Evolutionary conservation across 2,329 filamentous ascomycete genomes (phyloP).

Genomic region (Ceratocystis lukuohia): DNA sequence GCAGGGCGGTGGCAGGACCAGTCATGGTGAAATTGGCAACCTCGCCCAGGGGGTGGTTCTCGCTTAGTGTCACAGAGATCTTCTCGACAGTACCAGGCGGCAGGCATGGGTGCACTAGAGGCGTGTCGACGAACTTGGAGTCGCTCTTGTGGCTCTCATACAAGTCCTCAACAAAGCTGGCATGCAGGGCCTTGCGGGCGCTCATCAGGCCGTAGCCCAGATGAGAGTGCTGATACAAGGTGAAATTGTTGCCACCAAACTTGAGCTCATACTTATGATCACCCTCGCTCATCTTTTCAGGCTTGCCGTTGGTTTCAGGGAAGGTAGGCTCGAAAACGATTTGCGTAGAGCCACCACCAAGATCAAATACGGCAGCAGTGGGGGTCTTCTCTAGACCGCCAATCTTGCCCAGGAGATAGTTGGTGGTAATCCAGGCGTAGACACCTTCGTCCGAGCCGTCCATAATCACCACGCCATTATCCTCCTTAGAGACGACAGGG

Average conservation of each 20-base stretch:
- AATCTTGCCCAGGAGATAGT: slow-evolving; percentile 97
- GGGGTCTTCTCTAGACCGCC: slow-evolving; percentile 79
- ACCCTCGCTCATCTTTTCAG: slow-evolving; percentile 72
- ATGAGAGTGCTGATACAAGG: slow-evolving; percentile 95
- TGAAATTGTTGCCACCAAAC: slow-evolving; percentile 83
- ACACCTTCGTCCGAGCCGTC: slow-evolving; percentile 94
- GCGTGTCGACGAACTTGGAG: slow-evolving; percentile 53
- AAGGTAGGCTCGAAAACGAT: slow-evolving; percentile 98
- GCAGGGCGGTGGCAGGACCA: slow-evolving; percentile 59
- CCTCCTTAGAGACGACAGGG: slow-evolving; percentile 74
- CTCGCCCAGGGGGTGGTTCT: slow-evolving; percentile 51
- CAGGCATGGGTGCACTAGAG: slow-evolving; percentile 76
- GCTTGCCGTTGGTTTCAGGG: slow-evolving; percentile 55
- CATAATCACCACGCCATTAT: slow-evolving; percentile 91
- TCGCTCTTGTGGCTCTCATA: slow-evolving; percentile 48
- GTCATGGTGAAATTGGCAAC: slow-evolving; percentile 69
- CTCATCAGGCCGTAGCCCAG: slow-evolving; percentile 94
- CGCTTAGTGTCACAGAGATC: slow-evolving; percentile 57
- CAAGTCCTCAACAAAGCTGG: slow-evolving; percentile 57
- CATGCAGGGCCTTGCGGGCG: slow-evolving; percentile 76
- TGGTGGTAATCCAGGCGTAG: slow-evolving; percentile 97
- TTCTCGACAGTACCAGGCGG: slow-evolving; percentile 57
- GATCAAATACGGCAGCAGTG: slow-evolving; percentile 89
- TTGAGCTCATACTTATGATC: slow-evolving; percentile 91
- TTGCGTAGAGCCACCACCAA: slow-evolving; percentile 93